phyloP scores from a whole-genome alignment of 129 eudicot genomes.

The Artemisia annua region DNA sequence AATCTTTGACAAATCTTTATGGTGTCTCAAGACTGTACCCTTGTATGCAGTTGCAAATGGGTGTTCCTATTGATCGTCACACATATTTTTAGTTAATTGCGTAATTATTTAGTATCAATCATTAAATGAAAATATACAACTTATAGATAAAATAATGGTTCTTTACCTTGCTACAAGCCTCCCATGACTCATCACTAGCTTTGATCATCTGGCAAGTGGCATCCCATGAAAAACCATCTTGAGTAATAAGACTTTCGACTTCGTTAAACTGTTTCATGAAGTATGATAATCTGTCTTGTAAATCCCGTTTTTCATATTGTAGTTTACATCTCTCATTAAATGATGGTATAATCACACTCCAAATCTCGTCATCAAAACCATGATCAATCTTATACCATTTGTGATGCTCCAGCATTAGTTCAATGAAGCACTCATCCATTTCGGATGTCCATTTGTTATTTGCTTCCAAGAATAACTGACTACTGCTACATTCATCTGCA shows the following conservation, averaged over 20 bases:
- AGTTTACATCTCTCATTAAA: slow-evolving; percentile 41
- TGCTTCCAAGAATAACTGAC: slow-evolving; percentile 8
- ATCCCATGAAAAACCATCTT: slow-evolving; percentile 48
- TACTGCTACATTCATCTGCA: slow-evolving; percentile 34
- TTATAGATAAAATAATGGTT: too few species aligned
- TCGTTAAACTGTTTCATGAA: slow-evolving; percentile 47
- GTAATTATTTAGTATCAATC: background rate
- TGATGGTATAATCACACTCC: slow-evolving; percentile 34
- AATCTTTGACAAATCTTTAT: slow-evolving; percentile 30
- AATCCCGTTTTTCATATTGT: slow-evolving; percentile 26
- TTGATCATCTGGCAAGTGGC: slow-evolving; percentile 35
- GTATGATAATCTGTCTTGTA: slow-evolving; percentile 33
- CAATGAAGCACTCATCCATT: slow-evolving; percentile 41
- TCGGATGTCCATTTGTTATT: slow-evolving; percentile 30
- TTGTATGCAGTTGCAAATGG: slow-evolving; percentile 37
- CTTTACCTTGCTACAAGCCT: slow-evolving; percentile 45
- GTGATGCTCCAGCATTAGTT: slow-evolving; percentile 33
- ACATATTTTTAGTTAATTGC: background rate
- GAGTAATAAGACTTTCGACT: slow-evolving; percentile 36
- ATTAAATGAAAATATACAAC: background rate
- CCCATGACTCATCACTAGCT: slow-evolving; percentile 48
- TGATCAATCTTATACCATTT: slow-evolving; percentile 28
- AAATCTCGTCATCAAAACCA: slow-evolving; percentile 34
- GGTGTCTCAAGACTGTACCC: slow-evolving; percentile 37
- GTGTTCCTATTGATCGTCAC: slow-evolving; percentile 38